Percentiles rank a stretch among this genome's conserved stretches.
These are phyloP conservation scores for Cystobasidiopsis lactophilus DNA, from an alignment of 768 basidiomycete genomes.

Conservation along the genomic window DNA sequence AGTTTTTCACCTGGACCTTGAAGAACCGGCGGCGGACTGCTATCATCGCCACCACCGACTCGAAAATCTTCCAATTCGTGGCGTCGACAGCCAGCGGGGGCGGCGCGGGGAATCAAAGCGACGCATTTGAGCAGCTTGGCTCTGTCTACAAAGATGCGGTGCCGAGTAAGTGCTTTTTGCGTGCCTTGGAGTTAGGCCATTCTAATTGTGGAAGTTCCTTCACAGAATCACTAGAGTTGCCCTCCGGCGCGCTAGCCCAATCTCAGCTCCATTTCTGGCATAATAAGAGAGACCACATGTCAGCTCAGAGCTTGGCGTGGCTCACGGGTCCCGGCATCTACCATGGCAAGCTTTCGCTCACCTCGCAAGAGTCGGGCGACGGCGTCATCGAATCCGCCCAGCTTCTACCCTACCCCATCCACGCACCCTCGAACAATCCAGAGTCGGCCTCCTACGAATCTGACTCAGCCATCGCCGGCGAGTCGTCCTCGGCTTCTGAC, in stretches of 20 bases:
- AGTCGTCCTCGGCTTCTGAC: slow-evolving; percentile 21
- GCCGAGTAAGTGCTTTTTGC: slow-evolving; percentile 39
- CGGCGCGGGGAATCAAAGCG: slow-evolving; percentile 52
- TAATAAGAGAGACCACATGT: slow-evolving; percentile 27
- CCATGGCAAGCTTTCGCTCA: slow-evolving; percentile 50
- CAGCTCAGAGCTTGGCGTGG: slow-evolving; percentile 68
- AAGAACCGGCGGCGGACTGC: slow-evolving; percentile 32
- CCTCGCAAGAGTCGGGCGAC: slow-evolving; percentile 33
- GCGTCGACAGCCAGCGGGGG: slow-evolving; percentile 42
- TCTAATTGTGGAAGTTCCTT: too few relatives aligned
- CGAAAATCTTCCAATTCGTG: slow-evolving; percentile 73
- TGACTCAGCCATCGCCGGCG: slow-evolving; percentile 20
- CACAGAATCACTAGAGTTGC: slow-evolving; percentile 72
- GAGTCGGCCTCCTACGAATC: neutral
- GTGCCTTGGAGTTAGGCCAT: neutral
- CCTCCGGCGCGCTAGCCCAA: slow-evolving; percentile 41
- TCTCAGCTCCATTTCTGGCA: slow-evolving; percentile 68
- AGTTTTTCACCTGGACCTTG: slow-evolving; percentile 47
- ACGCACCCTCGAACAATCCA: too few relatives aligned
- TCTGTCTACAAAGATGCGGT: slow-evolving; percentile 44
- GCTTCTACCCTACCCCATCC: slow-evolving; percentile 61
- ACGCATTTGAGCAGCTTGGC: slow-evolving; percentile 55
- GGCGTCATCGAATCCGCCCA: slow-evolving; percentile 56
- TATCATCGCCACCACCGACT: slow-evolving; percentile 61
- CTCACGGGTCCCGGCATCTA: slow-evolving; percentile 88